A percentile compares a stretch with the other conserved stretches of the same genome.
Evolutionary conservation across 441 rosid species (phyloP).

Genomic region (Adansonia gregorii): DNA sequence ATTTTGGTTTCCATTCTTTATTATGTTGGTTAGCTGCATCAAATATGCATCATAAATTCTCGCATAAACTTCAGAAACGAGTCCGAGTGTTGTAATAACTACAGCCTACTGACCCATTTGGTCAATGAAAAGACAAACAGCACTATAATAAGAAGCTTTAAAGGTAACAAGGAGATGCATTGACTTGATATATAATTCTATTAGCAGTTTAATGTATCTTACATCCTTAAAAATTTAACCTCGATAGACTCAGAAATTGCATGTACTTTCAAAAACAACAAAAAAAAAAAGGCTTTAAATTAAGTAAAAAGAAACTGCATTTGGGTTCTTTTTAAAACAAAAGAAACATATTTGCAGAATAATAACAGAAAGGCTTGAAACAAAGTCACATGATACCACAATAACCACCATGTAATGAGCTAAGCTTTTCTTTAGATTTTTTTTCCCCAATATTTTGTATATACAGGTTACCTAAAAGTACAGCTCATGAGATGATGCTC

Average conservation of each 20-base stretch:
- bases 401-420: background rate
- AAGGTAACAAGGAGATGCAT: background rate
- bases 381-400: background rate
- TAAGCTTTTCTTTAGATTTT: background rate
- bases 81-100: too few relatives aligned
- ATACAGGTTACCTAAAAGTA: background rate
- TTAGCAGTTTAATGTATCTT: background rate
- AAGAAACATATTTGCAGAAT: background rate
- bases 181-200: background rate
- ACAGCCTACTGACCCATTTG: background rate
- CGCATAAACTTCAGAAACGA: background rate
- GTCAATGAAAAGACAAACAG: background rate
- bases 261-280: background rate
- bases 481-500: background rate
- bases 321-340: background rate
- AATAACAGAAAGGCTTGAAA: background rate
- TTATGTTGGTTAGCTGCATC: slow-evolving; percentile 65
- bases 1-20: slow-evolving; percentile 75
- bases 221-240: background rate
- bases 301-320: background rate
- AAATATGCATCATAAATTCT: slow-evolving; percentile 12
- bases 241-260: background rate
- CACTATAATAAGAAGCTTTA: background rate
- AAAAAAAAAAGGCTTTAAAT: background rate
- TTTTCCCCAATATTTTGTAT: background rate